phyloP scores from a whole-genome alignment of 768 basidiomycete species.

The Lactifluus hygrophoroides region DNA sequence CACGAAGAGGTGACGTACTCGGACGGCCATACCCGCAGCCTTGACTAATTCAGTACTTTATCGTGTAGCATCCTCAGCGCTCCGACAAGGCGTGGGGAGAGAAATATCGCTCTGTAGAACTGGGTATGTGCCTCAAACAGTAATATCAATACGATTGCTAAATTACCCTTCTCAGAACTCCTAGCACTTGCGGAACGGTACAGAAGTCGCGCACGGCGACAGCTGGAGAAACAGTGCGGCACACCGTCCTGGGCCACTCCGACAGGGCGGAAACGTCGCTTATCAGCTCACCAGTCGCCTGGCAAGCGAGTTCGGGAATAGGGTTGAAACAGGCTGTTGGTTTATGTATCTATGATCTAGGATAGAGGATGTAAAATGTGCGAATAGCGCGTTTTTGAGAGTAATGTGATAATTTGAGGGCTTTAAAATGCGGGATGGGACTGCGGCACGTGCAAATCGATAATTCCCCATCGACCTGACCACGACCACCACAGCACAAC shows the following conservation, averaged over 20 bases:
- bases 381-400: neutral
- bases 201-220: constrained; percentile 11
- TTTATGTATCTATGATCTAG: neutral
- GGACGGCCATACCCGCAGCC: no score
- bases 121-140: neutral
- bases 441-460: constrained; percentile 15
- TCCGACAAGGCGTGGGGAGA: neutral
- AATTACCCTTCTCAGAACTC: constrained; percentile 5
- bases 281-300: neutral
- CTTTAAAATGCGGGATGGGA: neutral
- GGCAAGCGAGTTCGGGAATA: constrained; percentile 7
- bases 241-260: constrained; percentile 22
- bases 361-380: neutral
- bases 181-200: constrained; percentile 25
- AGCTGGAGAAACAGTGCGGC: constrained; percentile 20
- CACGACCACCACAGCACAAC: constrained; percentile 25
- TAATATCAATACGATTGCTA: neutral
- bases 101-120: constrained; percentile 11
- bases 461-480: constrained; percentile 16
- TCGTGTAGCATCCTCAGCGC: constrained; percentile 9
- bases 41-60: neutral
- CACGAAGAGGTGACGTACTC: constrained; percentile 36
- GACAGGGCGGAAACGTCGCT: constrained; percentile 10
- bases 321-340: neutral
- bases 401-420: neutral